Base-by-base conservation (phyloP, 331 rosid species). In the Malus hybrid region DNA sequence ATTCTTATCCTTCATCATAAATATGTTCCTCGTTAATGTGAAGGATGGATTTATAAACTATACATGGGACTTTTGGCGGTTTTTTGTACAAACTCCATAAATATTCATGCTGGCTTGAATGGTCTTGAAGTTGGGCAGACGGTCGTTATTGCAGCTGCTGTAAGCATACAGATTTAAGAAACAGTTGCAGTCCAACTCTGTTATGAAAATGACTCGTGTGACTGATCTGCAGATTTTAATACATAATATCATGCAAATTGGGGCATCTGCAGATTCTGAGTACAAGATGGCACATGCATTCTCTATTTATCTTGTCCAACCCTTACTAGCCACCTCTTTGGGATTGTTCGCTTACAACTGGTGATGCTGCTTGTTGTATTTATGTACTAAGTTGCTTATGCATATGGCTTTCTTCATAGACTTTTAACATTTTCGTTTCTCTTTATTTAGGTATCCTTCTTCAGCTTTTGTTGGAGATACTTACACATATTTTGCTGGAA, bases 101-200 rank as follows among this genome's bases (percentile, higher is more conserved):
- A 87, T 67, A 94, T 94, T 63, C 99, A 94, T 76, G 99, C 99
- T 78, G 96, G 95, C 72, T 15, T 88, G 76, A 92, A 88, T 72
- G 99, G 95, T 50, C 91, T 91, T 62, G 92, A 92, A 87, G 97
- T 88, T 82, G 99, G 99, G 57, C 96, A 92, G 84, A 94, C 99
- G 4, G 91, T 89, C 75, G 93, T 94, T 84, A 92, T 92, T 63
- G 71, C 95, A 72, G 79, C 85, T 72, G 95, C 97, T 73, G 96
- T 90, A 82, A 87, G 93, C 76, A 71, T 44, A 18, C 68, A 50
- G 30, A 60, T 62, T 63, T 36, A 63, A 58, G 73, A 58, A 76
- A 60, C 76, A 73, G 55, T 72, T 66, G 33, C 18, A 57, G 11
- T 78, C 12, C 52, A 71, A 16, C 71, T 79, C 48, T 66, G 66